These are phyloP conservation scores for Sporisorium sorghi DNA, from an alignment of 1,284 basidiomycete species.

Conservation along the genomic window DNA sequence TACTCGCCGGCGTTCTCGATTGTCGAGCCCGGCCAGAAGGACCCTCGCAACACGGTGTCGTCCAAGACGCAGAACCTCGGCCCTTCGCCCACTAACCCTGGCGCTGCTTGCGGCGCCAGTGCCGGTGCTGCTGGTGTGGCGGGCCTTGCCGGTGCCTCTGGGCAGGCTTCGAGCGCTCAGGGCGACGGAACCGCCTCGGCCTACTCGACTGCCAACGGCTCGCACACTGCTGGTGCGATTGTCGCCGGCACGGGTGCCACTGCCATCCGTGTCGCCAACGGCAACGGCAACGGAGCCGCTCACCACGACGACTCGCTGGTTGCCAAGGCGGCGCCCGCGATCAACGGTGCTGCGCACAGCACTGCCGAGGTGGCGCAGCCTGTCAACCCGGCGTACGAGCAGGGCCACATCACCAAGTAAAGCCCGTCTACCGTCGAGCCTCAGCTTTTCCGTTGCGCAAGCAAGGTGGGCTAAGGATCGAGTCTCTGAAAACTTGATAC, in stretches of 20 bases:
- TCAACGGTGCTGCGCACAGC: constrained; percentile 48
- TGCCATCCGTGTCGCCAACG: constrained; percentile 14
- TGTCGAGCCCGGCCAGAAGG: constrained; percentile 49
- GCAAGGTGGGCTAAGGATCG: constrained; percentile 6
- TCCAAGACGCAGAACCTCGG: constrained; percentile 49
- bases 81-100: constrained; percentile 36
- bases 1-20: constrained; percentile 75
- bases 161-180: constrained; percentile 23
- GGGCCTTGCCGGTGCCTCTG: constrained; percentile 2
- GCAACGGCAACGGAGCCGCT: constrained; percentile 8
- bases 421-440: neutral
- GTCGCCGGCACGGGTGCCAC: constrained; percentile 42
- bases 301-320: constrained; percentile 26
- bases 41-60: constrained; percentile 48
- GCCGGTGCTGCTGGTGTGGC: constrained; percentile 17
- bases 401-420: constrained; percentile 33
- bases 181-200: constrained; percentile 36
- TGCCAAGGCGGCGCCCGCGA: constrained; percentile 44
- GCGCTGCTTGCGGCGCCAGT: constrained; percentile 15
- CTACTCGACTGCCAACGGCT: constrained; percentile 41
- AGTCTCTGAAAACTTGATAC: constrained; percentile 34
- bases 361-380: constrained; percentile 29
- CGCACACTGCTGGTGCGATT: constrained; percentile 38
- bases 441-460: neutral
- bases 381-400: constrained; percentile 46